phyloP scores from a whole-genome alignment of 768 basidiomycete species.

The Russula abietina region DNA sequence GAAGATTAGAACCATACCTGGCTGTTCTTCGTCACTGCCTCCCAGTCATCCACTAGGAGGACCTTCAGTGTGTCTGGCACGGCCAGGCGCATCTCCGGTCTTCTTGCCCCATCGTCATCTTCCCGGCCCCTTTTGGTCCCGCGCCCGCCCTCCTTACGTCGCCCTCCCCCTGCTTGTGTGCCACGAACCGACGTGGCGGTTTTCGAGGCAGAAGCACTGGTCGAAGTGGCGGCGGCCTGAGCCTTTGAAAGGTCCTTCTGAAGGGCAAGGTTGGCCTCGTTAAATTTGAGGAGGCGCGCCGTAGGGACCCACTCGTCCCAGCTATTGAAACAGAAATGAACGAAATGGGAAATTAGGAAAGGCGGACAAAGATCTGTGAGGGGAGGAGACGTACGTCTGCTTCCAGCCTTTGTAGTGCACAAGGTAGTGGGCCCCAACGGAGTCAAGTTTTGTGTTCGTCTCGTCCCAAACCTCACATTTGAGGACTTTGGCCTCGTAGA shows the following conservation, averaged over 20 bases:
- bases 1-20: slow-evolving; percentile 47
- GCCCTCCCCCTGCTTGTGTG: slow-evolving; percentile 22
- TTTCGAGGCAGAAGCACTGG: slow-evolving; percentile 34
- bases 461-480: slow-evolving; percentile 59
- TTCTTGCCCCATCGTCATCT: slow-evolving; percentile 72
- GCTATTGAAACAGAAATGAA: slow-evolving; percentile 35
- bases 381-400: slow-evolving; percentile 60
- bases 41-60: slow-evolving; percentile 95
- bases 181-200: slow-evolving; percentile 26
- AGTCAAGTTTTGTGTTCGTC: slow-evolving; percentile 50
- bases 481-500: slow-evolving; percentile 95
- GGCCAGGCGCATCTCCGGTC: slow-evolving; percentile 84
- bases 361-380: background rate
- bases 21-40: slow-evolving; percentile 89
- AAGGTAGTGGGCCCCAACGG: slow-evolving; percentile 76
- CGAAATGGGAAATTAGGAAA: background rate
- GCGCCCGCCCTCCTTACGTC: slow-evolving; percentile 55
- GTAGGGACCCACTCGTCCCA: slow-evolving; percentile 98
- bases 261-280: slow-evolving; percentile 68
- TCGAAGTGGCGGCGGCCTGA: slow-evolving; percentile 37
- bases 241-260: slow-evolving; percentile 63
- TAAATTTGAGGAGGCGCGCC: slow-evolving; percentile 73
- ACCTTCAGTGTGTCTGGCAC: slow-evolving; percentile 89
- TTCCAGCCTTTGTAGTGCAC: slow-evolving; percentile 99
- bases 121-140: slow-evolving; percentile 71